Evolutionary conservation across 805 yeast species (phyloP), one percentile per base, ranked within the genome.

Genomic region (Zygosaccharomyces pseudorouxii): DNA sequence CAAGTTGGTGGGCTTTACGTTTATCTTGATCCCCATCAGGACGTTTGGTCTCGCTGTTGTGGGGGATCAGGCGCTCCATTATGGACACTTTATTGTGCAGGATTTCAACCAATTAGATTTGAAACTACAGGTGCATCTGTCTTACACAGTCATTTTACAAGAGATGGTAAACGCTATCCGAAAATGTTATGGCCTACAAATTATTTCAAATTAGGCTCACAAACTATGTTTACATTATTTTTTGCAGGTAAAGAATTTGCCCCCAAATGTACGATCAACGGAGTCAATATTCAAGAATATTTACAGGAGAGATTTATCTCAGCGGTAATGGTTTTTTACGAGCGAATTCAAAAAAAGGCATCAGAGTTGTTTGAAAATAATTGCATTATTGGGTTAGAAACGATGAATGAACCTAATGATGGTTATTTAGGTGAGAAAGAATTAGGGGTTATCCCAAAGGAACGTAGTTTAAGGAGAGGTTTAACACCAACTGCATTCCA

Each of bases 21-120:
- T 5, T 81, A 86, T 55, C 63, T 90, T 55, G 97, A 90, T 60
- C 88, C 95, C 0, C 97, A 90, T 63, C 97, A 90, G 65, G 97
- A 90, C 63, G 95, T 84, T 10, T 90, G 97, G 97, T 83, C 93
- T 1, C 76, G 97, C 42, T 86, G 75, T 62, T 72, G 81, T 9
- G 97, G 97, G 4, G 97, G 97, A 2, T 81, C 88, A 41, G 97
- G 97, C 16, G 96, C 97, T 3, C 97, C 97, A 0, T 59, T 87
- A 59, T 90, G 97, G 97, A 89, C 97, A 0, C 64, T 89, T 3
- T 82, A 86, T 60, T 90, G 93, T 20, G 95, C 92, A 2, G 97
- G 97, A 0, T 69, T 90, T 42, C 79, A 90, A 48, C 96, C 96
- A 0, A 71, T 64, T n/a, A 66, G 78, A n/a, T 87, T 93, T 58